phyloP scores from a whole-genome alignment of 805 yeast species.

The Candida berthetii region DNA sequence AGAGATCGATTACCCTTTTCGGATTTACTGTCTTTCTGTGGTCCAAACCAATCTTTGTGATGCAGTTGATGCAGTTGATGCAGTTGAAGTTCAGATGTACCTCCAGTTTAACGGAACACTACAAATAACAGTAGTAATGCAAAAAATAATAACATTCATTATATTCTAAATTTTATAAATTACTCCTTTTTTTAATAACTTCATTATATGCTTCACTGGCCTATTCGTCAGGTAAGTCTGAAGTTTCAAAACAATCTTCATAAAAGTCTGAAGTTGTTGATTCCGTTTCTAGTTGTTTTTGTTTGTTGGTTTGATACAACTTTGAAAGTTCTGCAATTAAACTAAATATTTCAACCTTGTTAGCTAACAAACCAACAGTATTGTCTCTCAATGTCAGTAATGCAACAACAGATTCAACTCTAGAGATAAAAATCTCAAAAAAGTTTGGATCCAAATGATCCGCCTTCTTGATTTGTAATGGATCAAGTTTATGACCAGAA shows the following conservation, averaged over 20 bases:
- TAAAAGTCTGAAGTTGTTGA: neutral
- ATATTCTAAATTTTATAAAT: neutral
- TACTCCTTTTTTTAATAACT: neutral
- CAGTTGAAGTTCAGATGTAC: too few species aligned
- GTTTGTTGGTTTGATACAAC: neutral
- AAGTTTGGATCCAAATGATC: constrained; percentile 42
- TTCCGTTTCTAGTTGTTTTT: neutral
- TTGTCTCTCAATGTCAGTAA: constrained; percentile 36
- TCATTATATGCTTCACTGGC: neutral
- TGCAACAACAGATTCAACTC: constrained; percentile 58
- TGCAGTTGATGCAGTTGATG: too few species aligned
- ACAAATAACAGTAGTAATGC: too few species aligned
- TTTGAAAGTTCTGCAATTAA: constrained; percentile 11
- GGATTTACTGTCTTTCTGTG: too few species aligned
- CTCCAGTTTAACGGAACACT: too few species aligned
- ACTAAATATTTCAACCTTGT: constrained; percentile 11
- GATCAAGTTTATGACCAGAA: constrained; percentile 32
- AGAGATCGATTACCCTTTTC: too few species aligned
- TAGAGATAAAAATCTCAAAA: constrained; percentile 59
- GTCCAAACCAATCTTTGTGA: too few species aligned
- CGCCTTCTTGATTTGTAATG: constrained; percentile 17
- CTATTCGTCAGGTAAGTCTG: neutral
- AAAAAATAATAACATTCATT: neutral
- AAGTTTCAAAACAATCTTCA: neutral
- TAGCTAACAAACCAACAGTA: constrained; percentile 17